phyloP scores from a whole-genome alignment of 1,284 basidiomycete species.

The Somion occarium region DNA sequence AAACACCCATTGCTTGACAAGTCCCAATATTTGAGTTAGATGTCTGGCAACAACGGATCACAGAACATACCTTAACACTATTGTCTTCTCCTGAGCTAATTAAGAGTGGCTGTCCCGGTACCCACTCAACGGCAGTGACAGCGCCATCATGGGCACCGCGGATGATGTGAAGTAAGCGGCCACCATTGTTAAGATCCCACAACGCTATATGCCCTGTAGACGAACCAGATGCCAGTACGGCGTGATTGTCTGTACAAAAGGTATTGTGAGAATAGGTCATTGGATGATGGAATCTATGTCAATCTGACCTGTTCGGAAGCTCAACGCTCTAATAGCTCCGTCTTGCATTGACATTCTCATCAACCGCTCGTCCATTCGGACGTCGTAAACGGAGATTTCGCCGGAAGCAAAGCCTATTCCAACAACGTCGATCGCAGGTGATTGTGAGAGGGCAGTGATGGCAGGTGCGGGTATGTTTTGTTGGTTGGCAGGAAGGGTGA shows the following conservation, averaged over 20 bases:
- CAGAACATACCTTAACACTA: constrained; percentile 72
- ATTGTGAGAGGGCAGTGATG: constrained; percentile 82
- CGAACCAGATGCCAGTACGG: constrained; percentile 82
- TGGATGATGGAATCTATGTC: neutral
- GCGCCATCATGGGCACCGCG: constrained; percentile 84
- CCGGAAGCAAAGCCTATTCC: constrained; percentile 90
- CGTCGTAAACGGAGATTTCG: constrained; percentile 85
- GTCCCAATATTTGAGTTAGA: neutral
- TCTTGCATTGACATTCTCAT: constrained; percentile 89
- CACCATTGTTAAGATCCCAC: constrained; percentile 86
- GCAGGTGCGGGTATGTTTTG: constrained; percentile 38
- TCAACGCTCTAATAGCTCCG: constrained; percentile 69
- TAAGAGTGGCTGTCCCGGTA: constrained; percentile 85
- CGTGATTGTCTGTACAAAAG: constrained; percentile 58
- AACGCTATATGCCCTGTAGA: constrained; percentile 84
- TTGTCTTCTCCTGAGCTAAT: constrained; percentile 90
- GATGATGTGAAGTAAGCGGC: constrained; percentile 77
- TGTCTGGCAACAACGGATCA: too few relatives aligned
- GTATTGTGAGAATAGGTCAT: constrained; percentile 24
- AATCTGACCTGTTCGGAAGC: constrained; percentile 81
- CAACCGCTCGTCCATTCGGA: constrained; percentile 84
- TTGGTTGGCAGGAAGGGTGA: constrained; percentile 37
- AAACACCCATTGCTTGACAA: constrained; percentile 90
- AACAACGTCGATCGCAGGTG: constrained; percentile 94
- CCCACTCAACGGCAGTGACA: constrained; percentile 81